Base-by-base conservation (phyloP, 805 yeast species). In the Saturnispora bothae region DNA sequence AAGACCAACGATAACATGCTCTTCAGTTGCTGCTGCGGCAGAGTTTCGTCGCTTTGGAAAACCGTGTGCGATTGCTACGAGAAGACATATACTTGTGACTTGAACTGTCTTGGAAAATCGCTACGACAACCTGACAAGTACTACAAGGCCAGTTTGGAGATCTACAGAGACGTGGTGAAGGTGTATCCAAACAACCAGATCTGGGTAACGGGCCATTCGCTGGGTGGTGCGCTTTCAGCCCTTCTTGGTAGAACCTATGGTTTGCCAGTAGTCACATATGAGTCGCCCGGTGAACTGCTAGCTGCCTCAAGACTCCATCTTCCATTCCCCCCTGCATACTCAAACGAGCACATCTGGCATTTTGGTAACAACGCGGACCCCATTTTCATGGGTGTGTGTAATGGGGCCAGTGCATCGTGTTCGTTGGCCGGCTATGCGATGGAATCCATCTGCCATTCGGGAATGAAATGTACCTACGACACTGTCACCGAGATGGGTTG, bases 291-390 rank as follows among this genome's bases (percentile, higher is more conserved):
- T 3, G 98, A 92, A 48, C 60, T 73, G 53, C 61, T 92, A 40
- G 92, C 98, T 2, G 73, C 92, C 0, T 69, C 69, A 48, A 69
- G 98, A 48, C 65, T 92, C 33, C 96, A 88, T 60, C 66, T 92
- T 35, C 98, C 98, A 0, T 70, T 73, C 62, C 94, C 97, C 2
- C 98, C 98, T 1, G 95, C 95, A 1, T 55, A 83, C 12, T 88
- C 95, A 0, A 60, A 74, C 60, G 96, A 88, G 50, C 79, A 83
- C 46, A 72, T 92, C 8, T 92, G 94, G 94, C 96, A 92, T 55
- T 64, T 92, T 53, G 98, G 98, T 3, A 89, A 92, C 56, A 92
- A 92, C 2, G 97, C 96, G 0, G 98, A 92, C 56, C 98, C 98
- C 1, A 83, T 92, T 2, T 92, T 69, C 52, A 81, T 88, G 89